Base-by-base conservation (phyloP, 345 rosid species). In the Salix suchowensis region DNA sequence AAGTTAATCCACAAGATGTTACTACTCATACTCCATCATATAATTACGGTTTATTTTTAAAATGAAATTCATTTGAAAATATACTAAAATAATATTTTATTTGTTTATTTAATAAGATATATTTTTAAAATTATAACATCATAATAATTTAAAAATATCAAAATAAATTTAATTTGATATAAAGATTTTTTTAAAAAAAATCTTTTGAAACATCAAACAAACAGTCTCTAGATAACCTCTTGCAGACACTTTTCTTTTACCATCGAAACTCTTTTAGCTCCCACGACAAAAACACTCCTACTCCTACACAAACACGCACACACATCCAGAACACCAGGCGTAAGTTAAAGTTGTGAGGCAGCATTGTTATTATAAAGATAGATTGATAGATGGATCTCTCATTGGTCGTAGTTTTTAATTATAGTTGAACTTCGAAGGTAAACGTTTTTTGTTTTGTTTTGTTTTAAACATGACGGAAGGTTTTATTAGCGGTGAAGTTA, bases 401-500 rank as follows among this genome's bases (percentile, higher is more conserved):
- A 11, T 14, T 54, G 4, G 65, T 52, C 5, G 10, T 36, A 16
- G 3, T 36, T 40, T 46, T 16, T 1, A 32, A 26, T 6, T n/a
- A 14, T 36, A 28, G 39, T 61, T 61, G 48, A 42, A 37, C 15
- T 28, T 64, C 15, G 21, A 15, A 72, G 30, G 77, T 46, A 19
- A 65, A n/a, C 71, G 46, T 67, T 7, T 28, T 37, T 42, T 42
- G 1, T 37, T 42, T 11, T 36, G 36, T 34, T 40, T 40, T 40
- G 46, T 9, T 21, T 18, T 39, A 36, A 11, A 26, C 1, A 67
- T 39, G 68, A 19, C 36, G 28, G 65, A 66, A 18, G 72, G 34
- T 24, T 23, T 75, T 52, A 34, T 75, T 52, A 21, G 54, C 24
- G 54, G 42, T 60, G 66, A 67, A 75, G 66, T 78, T 78, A 55